Base-by-base conservation (phyloP, 2,329 filamentous ascomycete species). In the Aspergillus udagawae region DNA sequence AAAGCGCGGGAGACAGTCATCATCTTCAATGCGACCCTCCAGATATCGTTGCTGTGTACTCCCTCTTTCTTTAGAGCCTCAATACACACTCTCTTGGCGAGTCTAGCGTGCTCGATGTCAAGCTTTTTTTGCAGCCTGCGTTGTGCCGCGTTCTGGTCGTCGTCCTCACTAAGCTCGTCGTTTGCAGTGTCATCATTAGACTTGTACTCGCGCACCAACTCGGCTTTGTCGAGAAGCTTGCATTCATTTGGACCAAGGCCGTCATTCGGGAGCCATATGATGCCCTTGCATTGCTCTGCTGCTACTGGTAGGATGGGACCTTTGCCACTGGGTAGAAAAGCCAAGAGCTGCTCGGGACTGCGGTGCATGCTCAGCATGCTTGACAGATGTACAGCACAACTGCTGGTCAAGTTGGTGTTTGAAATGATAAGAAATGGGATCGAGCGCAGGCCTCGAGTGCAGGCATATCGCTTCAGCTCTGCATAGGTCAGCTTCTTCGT, bases 401-500 rank as follows among this genome's bases (percentile, higher is more conserved):
- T 65, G 44, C 62, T 65, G 1, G 65, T 67, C 52, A 66, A 64
- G 21, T 51, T 59, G 8, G 65, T 59, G 25, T 69, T 59, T 2
- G 67, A 65, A 20, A 73, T 50, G 35, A 72, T 63, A 4, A 74
- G 51, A 52, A 68, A 72, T n/a, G 72, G 70, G n/a, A 74, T 63
- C 3, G 72, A 73, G 28, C 68, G 68, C 32, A 74, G 63, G 3
- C 72, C 72, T 12, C 71, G 63, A 17, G 70, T 70, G 49, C 69
- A 71, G 3, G 70, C 58, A 49, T 63, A 73, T n/a, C 55, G 59
- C 51, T 64, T 63, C 25, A 69, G 28, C 8, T 70, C 65, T 12
- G 41, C 52, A 12, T 54, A n/a, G 6, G 53, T 54, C 9, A 54
- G 21, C 17, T 20, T 50, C 28, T 63, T 64, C 38, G 44, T 23